Percentiles rank a stretch among this genome's conserved stretches.
Evolutionary conservation across 768 basidiomycete species (phyloP).

Genomic region (Daedalea quercina): DNA sequence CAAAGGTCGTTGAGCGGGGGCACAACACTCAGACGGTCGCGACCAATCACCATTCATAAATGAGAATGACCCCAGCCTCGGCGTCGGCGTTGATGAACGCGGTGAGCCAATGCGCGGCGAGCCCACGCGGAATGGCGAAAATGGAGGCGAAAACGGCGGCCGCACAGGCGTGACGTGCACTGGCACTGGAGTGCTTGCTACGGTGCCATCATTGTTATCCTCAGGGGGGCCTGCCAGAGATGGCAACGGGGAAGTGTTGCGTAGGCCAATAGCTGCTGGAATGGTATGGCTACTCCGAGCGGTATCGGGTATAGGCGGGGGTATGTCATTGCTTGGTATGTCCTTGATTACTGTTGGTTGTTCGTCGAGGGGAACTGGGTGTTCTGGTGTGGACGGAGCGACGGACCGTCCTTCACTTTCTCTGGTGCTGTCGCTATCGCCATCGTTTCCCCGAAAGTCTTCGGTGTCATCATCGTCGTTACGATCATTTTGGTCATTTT

Average conservation of each 20-base stretch:
- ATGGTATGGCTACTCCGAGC: not conserved
- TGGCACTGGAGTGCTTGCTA: not conserved
- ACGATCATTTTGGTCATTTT: constrained; percentile 9
- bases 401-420: no score
- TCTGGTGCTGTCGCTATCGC: no score
- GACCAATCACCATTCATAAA: constrained; percentile 44
- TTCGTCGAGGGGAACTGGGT: no score
- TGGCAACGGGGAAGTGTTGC: not conserved
- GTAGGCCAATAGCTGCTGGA: not conserved
- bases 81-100: constrained; percentile 25
- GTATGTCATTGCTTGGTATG: not conserved
- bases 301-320: not conserved
- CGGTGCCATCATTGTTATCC: not conserved
- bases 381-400: no score
- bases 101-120: constrained; percentile 2
- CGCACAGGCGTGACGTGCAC: constrained; percentile 4
- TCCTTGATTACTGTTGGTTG: not conserved
- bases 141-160: not conserved
- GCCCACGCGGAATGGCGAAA: not conserved
- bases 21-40: constrained; percentile 26
- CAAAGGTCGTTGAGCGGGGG: constrained; percentile 12
- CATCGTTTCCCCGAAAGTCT: no score
- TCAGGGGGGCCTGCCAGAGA: not conserved
- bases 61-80: constrained; percentile 27
- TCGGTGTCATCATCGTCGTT: no score